Evolutionary conservation across 1,139 yeast species (phyloP), one percentile per base, ranked within the genome.

Genomic region (Sporopachydermia cereana): DNA sequence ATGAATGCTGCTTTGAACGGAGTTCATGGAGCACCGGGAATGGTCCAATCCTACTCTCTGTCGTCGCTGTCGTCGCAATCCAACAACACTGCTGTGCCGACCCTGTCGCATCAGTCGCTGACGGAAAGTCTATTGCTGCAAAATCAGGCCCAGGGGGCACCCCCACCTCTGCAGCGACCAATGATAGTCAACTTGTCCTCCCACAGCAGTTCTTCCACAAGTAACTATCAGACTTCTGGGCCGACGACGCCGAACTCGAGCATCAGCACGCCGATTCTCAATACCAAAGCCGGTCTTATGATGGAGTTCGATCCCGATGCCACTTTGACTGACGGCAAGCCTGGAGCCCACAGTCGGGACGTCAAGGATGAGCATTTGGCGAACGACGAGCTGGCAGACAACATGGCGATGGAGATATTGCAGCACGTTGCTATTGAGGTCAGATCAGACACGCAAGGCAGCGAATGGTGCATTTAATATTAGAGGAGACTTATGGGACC

Each of bases 121-220:
- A 7, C 12, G 29, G 14, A 25, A 14, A 25, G 7, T 25, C 12
- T 25, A 25, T 7, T 7, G 14, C 7, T 34, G 12, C 39, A 16
- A 7, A n/a, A 7, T 7, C 9, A 7, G 9, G 17, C 5, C 39
- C 39, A 34, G 22, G 9, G 17, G 17, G n/a, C n/a, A n/a, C n/a
- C n/a, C n/a, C n/a, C n/a, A n/a, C n/a, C n/a, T n/a, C n/a, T n/a
- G n/a, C n/a, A n/a, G n/a, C n/a, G 39, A 34, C 39, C 39, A 34
- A 12, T 7, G 17, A 34, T 34, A n/a, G 22, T 34, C 17, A 20
- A 34, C 17, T 34, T 34, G 22, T 20, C 18, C 5, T 34, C n/a
- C 39, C 39, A 34, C 39, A 34, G 39, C 39, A 34, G 22, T 34
- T 34, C 39, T 7, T 12, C 39, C 9, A 34, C 39, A 16, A 34